A percentile compares a stretch with the other conserved stretches of the same genome.
phyloP scores from a whole-genome alignment of 73 alveolate genomes.

The Breviolum minutum region DNA sequence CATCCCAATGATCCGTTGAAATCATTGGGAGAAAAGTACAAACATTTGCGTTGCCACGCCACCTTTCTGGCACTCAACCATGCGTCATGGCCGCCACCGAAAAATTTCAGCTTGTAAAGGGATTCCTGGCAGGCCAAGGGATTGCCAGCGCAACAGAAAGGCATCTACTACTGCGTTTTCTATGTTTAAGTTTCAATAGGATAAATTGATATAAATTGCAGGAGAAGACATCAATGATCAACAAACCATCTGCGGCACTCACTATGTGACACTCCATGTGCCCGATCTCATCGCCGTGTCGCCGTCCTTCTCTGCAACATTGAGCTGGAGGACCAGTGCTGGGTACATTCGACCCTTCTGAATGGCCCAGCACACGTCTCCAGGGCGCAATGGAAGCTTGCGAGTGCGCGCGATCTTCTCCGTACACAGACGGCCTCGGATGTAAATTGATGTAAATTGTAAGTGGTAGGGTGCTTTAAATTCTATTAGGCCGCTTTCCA shows the following conservation, averaged over 20 bases:
- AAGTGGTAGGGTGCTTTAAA: too few species aligned
- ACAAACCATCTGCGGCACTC: background rate
- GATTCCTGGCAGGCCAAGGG: background rate
- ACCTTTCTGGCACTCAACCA: background rate
- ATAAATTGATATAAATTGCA: too few species aligned
- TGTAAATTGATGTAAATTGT: background rate
- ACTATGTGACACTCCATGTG: background rate
- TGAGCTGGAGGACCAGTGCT: background rate
- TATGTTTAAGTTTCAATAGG: too few species aligned
- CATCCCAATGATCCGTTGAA: background rate
- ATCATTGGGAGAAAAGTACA: background rate
- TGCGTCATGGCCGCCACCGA: background rate
- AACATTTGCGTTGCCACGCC: background rate
- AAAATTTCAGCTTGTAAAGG: background rate
- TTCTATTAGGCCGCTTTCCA: too few species aligned
- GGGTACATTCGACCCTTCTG: background rate
- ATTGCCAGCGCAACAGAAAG: background rate
- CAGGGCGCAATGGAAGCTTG: background rate
- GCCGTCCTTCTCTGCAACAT: background rate
- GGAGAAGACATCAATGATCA: too few species aligned
- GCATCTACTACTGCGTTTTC: too few species aligned
- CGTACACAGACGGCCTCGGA: background rate
- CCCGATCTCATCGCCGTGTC: too few species aligned
- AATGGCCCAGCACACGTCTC: background rate
- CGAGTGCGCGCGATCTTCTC: background rate